Evolutionary conservation across 805 yeast genomes (phyloP).

Genomic region (Kodamaea restingae): DNA sequence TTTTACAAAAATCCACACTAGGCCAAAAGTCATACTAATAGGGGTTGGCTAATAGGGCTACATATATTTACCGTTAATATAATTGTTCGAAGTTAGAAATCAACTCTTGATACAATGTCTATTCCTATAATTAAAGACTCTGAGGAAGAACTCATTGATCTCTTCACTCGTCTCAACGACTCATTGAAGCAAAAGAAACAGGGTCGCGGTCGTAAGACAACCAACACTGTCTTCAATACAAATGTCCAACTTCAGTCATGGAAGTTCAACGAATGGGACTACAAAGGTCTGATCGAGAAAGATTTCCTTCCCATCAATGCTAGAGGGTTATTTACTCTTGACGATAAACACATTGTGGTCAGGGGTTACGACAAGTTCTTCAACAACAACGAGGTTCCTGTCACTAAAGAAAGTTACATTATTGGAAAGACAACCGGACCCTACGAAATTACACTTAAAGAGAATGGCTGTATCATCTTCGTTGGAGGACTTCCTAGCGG

Average conservation of each 20-base stretch:
- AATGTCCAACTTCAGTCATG: constrained; percentile 37
- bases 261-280: constrained; percentile 92
- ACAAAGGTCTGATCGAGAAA: constrained; percentile 43
- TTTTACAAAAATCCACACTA: too few species aligned
- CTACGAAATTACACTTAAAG: constrained; percentile 74
- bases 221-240: constrained; percentile 12
- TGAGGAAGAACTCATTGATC: constrained; percentile 14
- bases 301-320: constrained; percentile 66
- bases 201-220: constrained; percentile 21
- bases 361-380: constrained; percentile 96
- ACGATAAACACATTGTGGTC: constrained; percentile 48
- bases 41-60: too few species aligned
- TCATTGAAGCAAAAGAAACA: constrained; percentile 15
- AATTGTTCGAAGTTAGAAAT: too few species aligned
- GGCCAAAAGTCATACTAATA: too few species aligned
- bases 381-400: constrained; percentile 62
- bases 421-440: constrained; percentile 59
- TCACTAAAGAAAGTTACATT: constrained; percentile 42
- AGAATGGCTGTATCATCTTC: constrained; percentile 90
- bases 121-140: constrained; percentile 10
- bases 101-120: background rate
- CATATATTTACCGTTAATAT: too few species aligned
- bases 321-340: constrained; percentile 72
- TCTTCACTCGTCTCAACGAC: constrained; percentile 15
- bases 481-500: constrained; percentile 74